A percentile compares a stretch with the other conserved stretches of the same genome.
phyloP scores from a whole-genome alignment of 2,329 filamentous ascomycete genomes.

The Tolypocladium ophioglossoides region DNA sequence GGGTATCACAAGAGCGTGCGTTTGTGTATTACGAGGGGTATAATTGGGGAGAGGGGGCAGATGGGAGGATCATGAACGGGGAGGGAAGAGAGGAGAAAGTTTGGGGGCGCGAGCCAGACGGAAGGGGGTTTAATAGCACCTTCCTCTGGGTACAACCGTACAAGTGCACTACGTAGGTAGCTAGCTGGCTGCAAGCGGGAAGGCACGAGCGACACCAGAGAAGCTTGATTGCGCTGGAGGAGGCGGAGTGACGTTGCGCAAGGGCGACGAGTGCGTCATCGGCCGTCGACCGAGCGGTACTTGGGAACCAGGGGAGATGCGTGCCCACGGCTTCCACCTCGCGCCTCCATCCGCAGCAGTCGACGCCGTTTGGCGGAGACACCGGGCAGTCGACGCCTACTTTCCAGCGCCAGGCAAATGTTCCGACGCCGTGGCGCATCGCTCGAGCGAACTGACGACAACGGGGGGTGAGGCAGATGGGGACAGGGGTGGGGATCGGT shows the following conservation, averaged over 20 bases:
- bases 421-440: neutral
- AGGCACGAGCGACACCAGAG: constrained; percentile 2
- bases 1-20: constrained; percentile 18
- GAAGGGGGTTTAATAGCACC: neutral
- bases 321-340: neutral
- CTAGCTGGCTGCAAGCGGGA: constrained; percentile 1
- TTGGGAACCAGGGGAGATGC: neutral
- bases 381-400: neutral
- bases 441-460: neutral
- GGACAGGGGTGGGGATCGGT: neutral
- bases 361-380: neutral
- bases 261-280: constrained; percentile 24
- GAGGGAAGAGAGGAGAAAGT: constrained; percentile 2
- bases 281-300: neutral
- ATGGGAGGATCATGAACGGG: constrained; percentile 6
- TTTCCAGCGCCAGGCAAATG: neutral
- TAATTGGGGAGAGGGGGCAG: constrained; percentile 5
- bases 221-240: constrained; percentile 10
- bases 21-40: constrained; percentile 12
- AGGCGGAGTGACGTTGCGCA: constrained; percentile 22
- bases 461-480: neutral
- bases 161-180: neutral
- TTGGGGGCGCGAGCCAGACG: constrained; percentile 2
- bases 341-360: neutral
- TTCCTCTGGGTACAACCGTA: too few relatives aligned